Percentiles rank a stretch among this genome's conserved stretches.
Evolutionary conservation across 176 grass and related monocot species (phyloP).

Genomic region (Elymus sibiricus): DNA sequence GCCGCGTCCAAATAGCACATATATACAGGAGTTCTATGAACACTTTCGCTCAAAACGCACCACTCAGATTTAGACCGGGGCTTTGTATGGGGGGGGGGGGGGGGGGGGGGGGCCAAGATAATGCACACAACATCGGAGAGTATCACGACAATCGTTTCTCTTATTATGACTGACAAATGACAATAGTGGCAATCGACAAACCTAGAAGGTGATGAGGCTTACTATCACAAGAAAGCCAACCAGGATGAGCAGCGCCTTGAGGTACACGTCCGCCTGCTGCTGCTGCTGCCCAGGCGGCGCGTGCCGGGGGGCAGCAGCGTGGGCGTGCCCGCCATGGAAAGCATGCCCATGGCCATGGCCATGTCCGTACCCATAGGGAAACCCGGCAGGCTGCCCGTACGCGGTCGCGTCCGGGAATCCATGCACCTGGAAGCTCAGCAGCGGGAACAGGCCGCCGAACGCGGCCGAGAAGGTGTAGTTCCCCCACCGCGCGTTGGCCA

Average conservation of each 20-base stretch:
- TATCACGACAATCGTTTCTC: neutral
- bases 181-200: neutral
- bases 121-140: slow-evolving; percentile 6
- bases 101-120: neutral
- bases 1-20: slow-evolving; percentile 20
- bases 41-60: slow-evolving; percentile 5
- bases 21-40: slow-evolving; percentile 39
- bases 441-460: slow-evolving; percentile 70
- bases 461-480: slow-evolving; percentile 77
- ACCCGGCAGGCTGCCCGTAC: slow-evolving; percentile 65
- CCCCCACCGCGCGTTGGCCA: slow-evolving; percentile 54
- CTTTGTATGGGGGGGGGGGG: neutral
- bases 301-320: slow-evolving; percentile 48
- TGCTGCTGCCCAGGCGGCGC: slow-evolving; percentile 47
- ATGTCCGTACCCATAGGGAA: slow-evolving; percentile 60
- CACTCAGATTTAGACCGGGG: neutral
- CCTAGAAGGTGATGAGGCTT: slow-evolving; percentile 86
- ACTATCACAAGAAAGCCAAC: slow-evolving; percentile 80
- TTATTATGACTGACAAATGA: slow-evolving; percentile 10
- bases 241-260: slow-evolving; percentile 75
- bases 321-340: slow-evolving; percentile 50
- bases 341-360: slow-evolving; percentile 54
- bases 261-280: slow-evolving; percentile 85
- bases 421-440: slow-evolving; percentile 87
- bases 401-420: slow-evolving; percentile 63